Base-by-base conservation (phyloP, 768 basidiomycete genomes). In the Boletus tylopilopsis region DNA sequence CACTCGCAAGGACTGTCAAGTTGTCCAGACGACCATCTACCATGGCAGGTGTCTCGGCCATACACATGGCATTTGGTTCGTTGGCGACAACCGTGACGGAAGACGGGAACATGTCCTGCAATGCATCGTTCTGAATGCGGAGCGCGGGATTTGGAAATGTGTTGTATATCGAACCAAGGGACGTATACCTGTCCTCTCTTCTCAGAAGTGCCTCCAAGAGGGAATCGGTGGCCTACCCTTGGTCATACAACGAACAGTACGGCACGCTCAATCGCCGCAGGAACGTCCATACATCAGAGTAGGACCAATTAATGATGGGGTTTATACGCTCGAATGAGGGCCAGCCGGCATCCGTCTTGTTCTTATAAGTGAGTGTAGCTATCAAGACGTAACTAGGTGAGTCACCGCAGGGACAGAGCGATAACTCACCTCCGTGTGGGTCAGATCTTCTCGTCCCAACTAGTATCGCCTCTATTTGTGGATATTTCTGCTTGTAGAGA, bases 231-330 rank as follows among this genome's bases (percentile, higher is more conserved):
- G 67, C 84, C 47, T 50, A 94, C 89, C 95, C 96, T 70, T 88
- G 75, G 59, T 98, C 92, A 61, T 99, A 99, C 36, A 99, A 65
- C 32, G 67, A 64, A 64, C 96, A 99, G 64, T 94, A 99, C 2
- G 88, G 90, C 5, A 99, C 81, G 4, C 82, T 65, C 18, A 94
- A 69, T 43, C 72, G 70, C 16, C 82, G 76, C 37, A 99, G 73
- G 71, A 94, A 99, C 3, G 72, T 71, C 96, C 96, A 99, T 5
- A 99, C 82, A 55, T 94, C 83, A 10, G 70, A 64, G 68, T 99
- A 99, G 1, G 82, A 76, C 96, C 96, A 99, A 64, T 97, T 85
- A 49, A 99, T 89, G 59, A 99, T 87, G 0, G 96, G 96, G 63
- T 98, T 94, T 18, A 98, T 80, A 18, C 96, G 83, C 64, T 92